Base-by-base conservation (phyloP, 2,329 filamentous ascomycete genomes). In the Arthrobotrys entomopaga region DNA sequence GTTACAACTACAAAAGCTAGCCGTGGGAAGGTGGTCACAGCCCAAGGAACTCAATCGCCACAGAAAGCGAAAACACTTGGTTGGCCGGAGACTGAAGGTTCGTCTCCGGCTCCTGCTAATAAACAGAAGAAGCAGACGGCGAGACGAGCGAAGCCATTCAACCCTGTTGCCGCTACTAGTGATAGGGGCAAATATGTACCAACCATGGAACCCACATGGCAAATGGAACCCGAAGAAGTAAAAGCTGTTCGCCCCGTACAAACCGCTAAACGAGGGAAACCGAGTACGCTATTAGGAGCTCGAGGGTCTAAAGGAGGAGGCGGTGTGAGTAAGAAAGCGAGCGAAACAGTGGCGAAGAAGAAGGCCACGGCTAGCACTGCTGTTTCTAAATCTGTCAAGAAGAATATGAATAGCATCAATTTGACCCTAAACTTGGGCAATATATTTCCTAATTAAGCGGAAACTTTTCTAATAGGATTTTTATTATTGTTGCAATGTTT, bases 341-440 rank as follows among this genome's bases (percentile, higher is more conserved):
- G 38, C 13, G 54, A n/a, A 34, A 2, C 42, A 13, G 24, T 46
- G 6, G 13, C 20, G 10, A 73, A 57, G 56, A 61, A 53, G 54
- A 65, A 53, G 22, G 34, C 53, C 1, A 15, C 46, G 1, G 53
- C 20, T 8, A 24, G 20, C 11, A 19, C 34, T 43, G 34, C 15
- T 0, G 15, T 26, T 29, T 53, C 38, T 11, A 60, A 61, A n/a
- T 22, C 22, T 38, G 29, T 29, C 26, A 16, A 22, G 10, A 53
- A 20, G 22, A 53, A 40, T 40, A 13, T n/a, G 22, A 38, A 29
- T 38, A 46, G 67, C 15, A 53, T 72, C 15, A 72, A 65, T 46
- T 49, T 71, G n/a, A 64, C 67, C 8, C 48, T 72, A 3, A 72
- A 65, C 26, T 54, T 20, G 22, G 49, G 16, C 8, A 40, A 20